Base-by-base conservation (phyloP, 805 yeast species). In the Kodamaea kakaduensis region DNA sequence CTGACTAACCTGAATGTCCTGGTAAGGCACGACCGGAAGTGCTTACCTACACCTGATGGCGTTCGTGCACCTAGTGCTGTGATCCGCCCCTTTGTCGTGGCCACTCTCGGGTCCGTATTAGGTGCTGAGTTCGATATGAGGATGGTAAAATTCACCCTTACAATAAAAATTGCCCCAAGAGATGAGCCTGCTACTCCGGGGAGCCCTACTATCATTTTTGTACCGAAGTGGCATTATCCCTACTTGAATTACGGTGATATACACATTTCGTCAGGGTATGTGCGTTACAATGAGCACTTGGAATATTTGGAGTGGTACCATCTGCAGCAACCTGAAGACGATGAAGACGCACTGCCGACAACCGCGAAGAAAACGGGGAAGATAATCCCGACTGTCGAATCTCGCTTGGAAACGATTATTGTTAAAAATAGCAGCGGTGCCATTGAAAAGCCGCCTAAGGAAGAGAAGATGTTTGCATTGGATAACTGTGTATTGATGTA, bases 241-340 rank as follows among this genome's bases (percentile, higher is more conserved):
- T 31, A 52, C 56, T 31, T 76, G 66, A 37, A 69, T 64, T 40
- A 64, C 69, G 56, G 53, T 9, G 70, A 68, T 10, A 67, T 84
- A 6, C 63, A 61, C 12, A 61, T 77, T 9, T 66, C 78, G 3
- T 61, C 77, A 1, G 95, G 95, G 0, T 52, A 56, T 9, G 74
- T 80, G 46, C 64, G 66, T 31, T 71, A 71, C 44, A 75, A 78
- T 47, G 64, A 67, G 14, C 55, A 64, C 3, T 54, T 61, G 14
- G 85, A 82, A 45, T 58, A 75, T 20, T 54, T 87, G 27, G 80
- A 75, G 47, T 87, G 96, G 96, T 67, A 67, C 48, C 93, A 84
- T 51, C 71, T 59, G 3, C 42, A 34, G 10, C 44, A 34, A 2
- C 37, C 25, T 24, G 57, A 17, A 41, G 51, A 31, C 35, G 42